Conservation (phyloP, 176 grass and related monocot species). For the Lolium multiflorum region DNA sequence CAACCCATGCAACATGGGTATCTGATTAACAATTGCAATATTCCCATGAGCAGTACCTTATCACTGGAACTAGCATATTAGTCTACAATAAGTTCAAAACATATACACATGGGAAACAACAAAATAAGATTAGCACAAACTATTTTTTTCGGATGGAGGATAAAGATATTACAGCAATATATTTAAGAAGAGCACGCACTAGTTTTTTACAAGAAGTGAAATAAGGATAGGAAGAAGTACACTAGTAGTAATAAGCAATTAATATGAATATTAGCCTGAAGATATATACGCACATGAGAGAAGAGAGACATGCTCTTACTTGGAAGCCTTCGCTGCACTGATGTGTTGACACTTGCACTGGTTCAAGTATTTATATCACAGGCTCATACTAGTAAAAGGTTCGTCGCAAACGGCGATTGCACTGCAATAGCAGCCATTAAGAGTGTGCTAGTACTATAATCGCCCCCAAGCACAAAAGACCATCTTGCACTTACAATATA, state of each 20-base stretch:
- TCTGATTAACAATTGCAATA: too few relatives aligned
- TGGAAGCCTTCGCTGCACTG: constrained; percentile 50
- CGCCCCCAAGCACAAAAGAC: constrained; percentile 19
- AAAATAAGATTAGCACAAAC: neutral
- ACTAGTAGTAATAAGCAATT: neutral
- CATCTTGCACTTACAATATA: constrained; percentile 16
- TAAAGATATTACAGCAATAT: neutral
- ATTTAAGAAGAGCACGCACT: too few relatives aligned
- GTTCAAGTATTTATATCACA: constrained; percentile 30
- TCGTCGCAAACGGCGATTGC: constrained; percentile 43
- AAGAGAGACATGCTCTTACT: constrained; percentile 35
- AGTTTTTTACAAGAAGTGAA: neutral
- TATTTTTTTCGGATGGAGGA: neutral
- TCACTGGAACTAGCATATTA: constrained; percentile 3
- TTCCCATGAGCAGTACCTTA: too few relatives aligned
- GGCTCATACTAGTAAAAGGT: constrained; percentile 27
- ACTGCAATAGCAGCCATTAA: constrained; percentile 28
- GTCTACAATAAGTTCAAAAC: constrained; percentile 26
- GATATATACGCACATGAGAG: constrained; percentile 9
- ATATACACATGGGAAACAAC: neutral
- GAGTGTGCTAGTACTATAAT: constrained; percentile 21
- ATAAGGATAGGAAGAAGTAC: neutral
- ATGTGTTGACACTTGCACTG: constrained; percentile 51
- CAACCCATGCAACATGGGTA: too few relatives aligned
- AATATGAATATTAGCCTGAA: constrained; percentile 14